These are phyloP conservation scores for Drechslerella coelobrocha DNA, from an alignment of 2,329 filamentous ascomycete genomes.

Conservation along the genomic window DNA sequence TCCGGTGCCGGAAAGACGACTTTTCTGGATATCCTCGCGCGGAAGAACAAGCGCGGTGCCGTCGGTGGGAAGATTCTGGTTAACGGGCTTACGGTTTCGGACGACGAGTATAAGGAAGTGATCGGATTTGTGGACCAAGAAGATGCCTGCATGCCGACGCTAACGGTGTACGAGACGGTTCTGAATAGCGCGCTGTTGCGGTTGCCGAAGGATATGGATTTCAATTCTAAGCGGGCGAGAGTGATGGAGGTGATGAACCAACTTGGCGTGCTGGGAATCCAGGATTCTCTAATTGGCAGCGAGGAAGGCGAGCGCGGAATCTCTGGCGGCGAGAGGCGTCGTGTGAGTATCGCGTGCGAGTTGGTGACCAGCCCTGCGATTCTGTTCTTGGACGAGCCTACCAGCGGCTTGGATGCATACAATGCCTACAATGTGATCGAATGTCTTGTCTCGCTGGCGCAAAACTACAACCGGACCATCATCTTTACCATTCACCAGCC, in stretches of 20 bases:
- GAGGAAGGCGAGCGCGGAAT: constrained; percentile 96
- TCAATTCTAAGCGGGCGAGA: constrained; percentile 83
- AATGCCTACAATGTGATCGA: constrained; percentile 99
- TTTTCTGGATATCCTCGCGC: constrained; percentile 91
- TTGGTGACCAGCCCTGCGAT: constrained; percentile 97
- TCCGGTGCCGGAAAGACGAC: constrained; percentile 97
- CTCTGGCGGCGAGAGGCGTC: constrained; percentile 93
- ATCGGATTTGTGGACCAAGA: constrained; percentile 98
- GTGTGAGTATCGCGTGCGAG: constrained; percentile 96
- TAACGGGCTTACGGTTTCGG: constrained; percentile 87
- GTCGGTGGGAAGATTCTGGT: constrained; percentile 84
- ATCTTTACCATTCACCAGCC: constrained; percentile 99
- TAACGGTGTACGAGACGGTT: constrained; percentile 98
- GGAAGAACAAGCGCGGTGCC: constrained; percentile 91
- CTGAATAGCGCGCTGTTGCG: constrained; percentile 89
- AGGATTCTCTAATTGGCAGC: constrained; percentile 92
- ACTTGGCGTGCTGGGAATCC: constrained; percentile 91
- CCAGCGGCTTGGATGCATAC: constrained; percentile 91
- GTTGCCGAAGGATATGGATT: constrained; percentile 89
- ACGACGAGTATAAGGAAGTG: constrained; percentile 85
- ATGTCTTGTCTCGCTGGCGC: constrained; percentile 90
- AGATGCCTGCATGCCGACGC: constrained; percentile 91
- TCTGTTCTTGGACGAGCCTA: constrained; percentile 94
- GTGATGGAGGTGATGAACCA: constrained; percentile 94
- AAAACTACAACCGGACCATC: constrained; percentile 94